phyloP scores from a whole-genome alignment of 164 flowering plant species.

The Macadamia tetraphylla region DNA sequence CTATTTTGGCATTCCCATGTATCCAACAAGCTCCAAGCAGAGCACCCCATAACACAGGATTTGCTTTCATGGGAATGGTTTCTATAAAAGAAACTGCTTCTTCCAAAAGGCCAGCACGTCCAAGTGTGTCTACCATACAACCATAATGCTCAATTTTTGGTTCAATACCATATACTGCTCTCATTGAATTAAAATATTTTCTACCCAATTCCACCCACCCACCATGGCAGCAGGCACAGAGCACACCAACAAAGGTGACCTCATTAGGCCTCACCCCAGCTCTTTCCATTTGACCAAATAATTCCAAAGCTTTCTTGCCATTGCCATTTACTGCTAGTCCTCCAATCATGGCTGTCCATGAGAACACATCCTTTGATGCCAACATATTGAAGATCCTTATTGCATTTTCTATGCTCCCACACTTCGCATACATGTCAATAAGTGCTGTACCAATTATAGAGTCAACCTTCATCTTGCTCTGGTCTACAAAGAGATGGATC shows the following conservation, averaged over 20 bases:
- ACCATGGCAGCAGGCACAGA: conserved; percentile 28
- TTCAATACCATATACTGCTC: conserved; percentile 13
- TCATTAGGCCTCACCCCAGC: conserved; percentile 18
- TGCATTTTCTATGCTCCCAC: conserved; percentile 19
- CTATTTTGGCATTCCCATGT: conserved; percentile 10
- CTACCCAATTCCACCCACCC: conserved; percentile 23
- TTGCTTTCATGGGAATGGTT: conserved; percentile 6
- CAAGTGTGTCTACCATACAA: conserved; percentile 29
- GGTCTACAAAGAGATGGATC: conserved; percentile 18
- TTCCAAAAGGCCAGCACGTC: conserved; percentile 23
- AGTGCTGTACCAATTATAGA: conserved; percentile 22
- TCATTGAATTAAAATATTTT: conserved; percentile 21
- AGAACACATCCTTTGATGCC: conserved; percentile 22
- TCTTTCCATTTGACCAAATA: conserved; percentile 20
- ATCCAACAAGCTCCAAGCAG: conserved; percentile 16
- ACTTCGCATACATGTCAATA: conserved; percentile 32
- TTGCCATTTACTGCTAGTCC: conserved; percentile 29
- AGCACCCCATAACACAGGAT: conserved; percentile 12
- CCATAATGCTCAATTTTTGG: conserved; percentile 28
- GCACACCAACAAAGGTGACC: conserved; percentile 28
- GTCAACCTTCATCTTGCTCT: conserved; percentile 12
- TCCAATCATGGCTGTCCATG: conserved; percentile 35
- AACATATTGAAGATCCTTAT: conserved; percentile 16
- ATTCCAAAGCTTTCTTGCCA: conserved; percentile 17
- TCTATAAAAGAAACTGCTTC: conserved; percentile 19